Evolutionary conservation across 805 yeast species (phyloP).

Genomic region (Dipodascopsis tothii): DNA sequence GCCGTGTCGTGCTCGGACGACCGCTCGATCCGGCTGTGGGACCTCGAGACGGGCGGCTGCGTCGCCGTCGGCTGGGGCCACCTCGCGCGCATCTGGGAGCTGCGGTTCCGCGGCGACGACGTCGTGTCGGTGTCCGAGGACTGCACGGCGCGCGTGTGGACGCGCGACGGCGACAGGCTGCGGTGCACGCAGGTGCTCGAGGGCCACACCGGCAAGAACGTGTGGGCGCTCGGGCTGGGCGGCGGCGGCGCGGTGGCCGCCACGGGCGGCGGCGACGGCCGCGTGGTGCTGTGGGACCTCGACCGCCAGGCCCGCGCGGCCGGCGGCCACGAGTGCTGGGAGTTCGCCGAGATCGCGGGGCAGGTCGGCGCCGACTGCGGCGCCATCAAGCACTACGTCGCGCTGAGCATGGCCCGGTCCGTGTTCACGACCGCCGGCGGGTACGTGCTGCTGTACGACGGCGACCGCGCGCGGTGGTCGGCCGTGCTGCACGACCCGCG

Average conservation of each 20-base stretch:
- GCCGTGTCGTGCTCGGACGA: constrained; percentile 89
- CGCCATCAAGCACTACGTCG: constrained; percentile 10
- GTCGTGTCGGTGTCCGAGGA: constrained; percentile 78
- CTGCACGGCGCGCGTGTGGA: constrained; percentile 77
- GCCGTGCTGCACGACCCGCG: constrained; percentile 24
- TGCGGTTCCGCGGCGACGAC: constrained; percentile 45
- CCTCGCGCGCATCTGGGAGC: constrained; percentile 84
- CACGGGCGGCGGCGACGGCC: constrained; percentile 93
- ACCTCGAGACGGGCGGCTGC: constrained; percentile 47
- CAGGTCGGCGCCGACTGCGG: constrained; percentile 5
- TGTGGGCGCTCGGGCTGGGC: constrained; percentile 65
- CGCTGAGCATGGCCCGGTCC: not conserved
- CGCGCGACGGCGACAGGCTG: constrained; percentile 34
- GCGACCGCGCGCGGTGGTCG: constrained; percentile 28
- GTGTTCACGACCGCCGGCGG: constrained; percentile 30
- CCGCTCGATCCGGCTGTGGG: constrained; percentile 75
- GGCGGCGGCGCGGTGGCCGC: constrained; percentile 49
- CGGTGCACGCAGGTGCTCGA: constrained; percentile 46
- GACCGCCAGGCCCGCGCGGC: constrained; percentile 9
- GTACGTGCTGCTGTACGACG: constrained; percentile 8
- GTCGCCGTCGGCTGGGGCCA: constrained; percentile 93
- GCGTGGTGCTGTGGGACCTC: constrained; percentile 50
- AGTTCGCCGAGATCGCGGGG: constrained; percentile 11
- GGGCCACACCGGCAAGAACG: constrained; percentile 75
- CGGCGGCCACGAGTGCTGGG: constrained; percentile 24